Evolutionary conservation across 2,329 filamentous ascomycete genomes (phyloP).

Genomic region (Ramularia endophylla): DNA sequence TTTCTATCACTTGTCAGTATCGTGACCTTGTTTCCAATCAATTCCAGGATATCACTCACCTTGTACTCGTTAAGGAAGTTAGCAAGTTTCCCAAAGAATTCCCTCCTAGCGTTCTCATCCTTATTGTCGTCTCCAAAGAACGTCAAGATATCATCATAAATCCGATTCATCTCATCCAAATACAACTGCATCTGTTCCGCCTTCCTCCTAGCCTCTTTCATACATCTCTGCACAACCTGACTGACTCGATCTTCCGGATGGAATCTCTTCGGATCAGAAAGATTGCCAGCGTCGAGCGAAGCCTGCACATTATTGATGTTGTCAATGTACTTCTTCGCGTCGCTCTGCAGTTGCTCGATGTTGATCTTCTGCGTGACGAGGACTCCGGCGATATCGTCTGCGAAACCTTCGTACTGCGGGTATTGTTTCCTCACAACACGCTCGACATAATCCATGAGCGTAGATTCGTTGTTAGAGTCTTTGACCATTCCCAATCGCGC

Average conservation of each 20-base stretch:
- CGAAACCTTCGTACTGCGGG: conserved; percentile 87
- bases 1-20: conserved; percentile 47
- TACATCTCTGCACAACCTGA: conserved; percentile 81
- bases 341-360: conserved; percentile 80
- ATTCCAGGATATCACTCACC: conserved; percentile 38
- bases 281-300: conserved; percentile 85
- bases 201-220: conserved; percentile 96
- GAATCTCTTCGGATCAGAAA: conserved; percentile 96
- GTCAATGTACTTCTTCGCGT: conserved; percentile 88
- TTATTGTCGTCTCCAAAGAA: conserved; percentile 93
- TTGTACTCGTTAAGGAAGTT: conserved; percentile 91
- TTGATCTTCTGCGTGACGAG: conserved; percentile 82
- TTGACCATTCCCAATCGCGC: conserved; percentile 95
- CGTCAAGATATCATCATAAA: conserved; percentile 90
- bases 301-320: conserved; percentile 92
- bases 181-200: conserved; percentile 94
- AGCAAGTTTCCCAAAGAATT: conserved; percentile 93
- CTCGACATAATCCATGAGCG: conserved; percentile 91
- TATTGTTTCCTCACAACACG: conserved; percentile 96
- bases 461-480: conserved; percentile 97
- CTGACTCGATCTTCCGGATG: conserved; percentile 94
- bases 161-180: conserved; percentile 83
- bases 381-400: conserved; percentile 76
- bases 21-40: conserved; percentile 1
- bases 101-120: conserved; percentile 86